Evolutionary conservation across 768 basidiomycete species (phyloP).

Genomic region (Termitomyces sp.): DNA sequence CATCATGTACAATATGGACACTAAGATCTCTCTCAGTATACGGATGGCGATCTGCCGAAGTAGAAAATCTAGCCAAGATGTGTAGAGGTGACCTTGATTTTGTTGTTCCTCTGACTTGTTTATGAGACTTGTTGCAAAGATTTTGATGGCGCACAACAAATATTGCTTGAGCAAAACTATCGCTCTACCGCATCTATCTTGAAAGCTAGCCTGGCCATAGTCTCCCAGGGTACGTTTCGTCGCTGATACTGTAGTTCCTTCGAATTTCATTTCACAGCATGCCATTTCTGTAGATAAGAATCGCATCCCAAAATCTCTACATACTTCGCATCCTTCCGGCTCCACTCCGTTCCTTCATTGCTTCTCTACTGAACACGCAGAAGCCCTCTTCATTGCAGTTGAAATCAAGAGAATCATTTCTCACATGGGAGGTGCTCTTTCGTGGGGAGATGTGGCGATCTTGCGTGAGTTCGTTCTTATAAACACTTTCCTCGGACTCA

Average conservation of each 20-base stretch:
- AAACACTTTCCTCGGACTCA: not conserved
- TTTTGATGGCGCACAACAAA: slow-evolving; percentile 60
- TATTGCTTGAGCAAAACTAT: slow-evolving; percentile 85
- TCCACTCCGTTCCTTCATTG: slow-evolving; percentile 53
- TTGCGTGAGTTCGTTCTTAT: slow-evolving; percentile 48
- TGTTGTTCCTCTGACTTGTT: not conserved
- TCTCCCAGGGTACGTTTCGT: slow-evolving; percentile 63
- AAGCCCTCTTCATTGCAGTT: slow-evolving; percentile 65
- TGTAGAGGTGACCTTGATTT: slow-evolving; percentile 39
- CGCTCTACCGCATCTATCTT: slow-evolving; percentile 80
- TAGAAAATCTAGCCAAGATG: slow-evolving; percentile 76
- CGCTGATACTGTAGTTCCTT: not conserved
- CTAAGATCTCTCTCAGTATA: slow-evolving; percentile 48
- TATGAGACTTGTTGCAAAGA: slow-evolving; percentile 35
- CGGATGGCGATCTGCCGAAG: slow-evolving; percentile 83
- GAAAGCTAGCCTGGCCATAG: slow-evolving; percentile 67
- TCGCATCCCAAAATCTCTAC: slow-evolving; percentile 72
- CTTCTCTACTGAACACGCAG: slow-evolving; percentile 54
- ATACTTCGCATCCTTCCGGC: slow-evolving; percentile 64
- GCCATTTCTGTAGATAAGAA: slow-evolving; percentile 51
- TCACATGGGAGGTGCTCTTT: slow-evolving; percentile 65
- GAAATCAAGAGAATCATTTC: slow-evolving; percentile 81
- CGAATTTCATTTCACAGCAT: not conserved
- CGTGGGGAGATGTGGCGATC: slow-evolving; percentile 79
- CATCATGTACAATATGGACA: not conserved